A percentile compares a stretch with the other conserved stretches of the same genome.
phyloP scores from a whole-genome alignment of 805 yeast species.

The Yarrowia deformans region DNA sequence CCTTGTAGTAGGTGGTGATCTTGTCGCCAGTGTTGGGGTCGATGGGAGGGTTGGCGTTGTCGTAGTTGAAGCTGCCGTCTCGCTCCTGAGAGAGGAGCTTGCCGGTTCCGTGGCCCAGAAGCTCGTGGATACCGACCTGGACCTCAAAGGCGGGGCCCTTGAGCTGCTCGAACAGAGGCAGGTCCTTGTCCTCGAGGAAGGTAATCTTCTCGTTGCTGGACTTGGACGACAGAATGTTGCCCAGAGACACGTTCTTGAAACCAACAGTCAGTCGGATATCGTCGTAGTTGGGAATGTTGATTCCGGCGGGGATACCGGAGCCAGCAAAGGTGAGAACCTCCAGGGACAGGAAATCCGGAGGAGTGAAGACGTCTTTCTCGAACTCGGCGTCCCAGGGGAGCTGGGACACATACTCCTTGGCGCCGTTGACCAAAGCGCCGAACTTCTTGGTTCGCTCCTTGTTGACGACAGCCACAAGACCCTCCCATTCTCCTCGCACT shows the following conservation, averaged over 20 bases:
- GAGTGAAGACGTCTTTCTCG: conserved; percentile 85
- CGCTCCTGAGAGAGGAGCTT: conserved; percentile 69
- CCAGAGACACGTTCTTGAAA: conserved; percentile 87
- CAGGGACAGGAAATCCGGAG: conserved; percentile 90
- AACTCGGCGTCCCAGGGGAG: conserved; percentile 80
- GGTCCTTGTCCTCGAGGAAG: conserved; percentile 63
- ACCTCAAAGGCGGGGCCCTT: conserved; percentile 87
- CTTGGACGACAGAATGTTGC: conserved; percentile 80
- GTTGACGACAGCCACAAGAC: conserved; percentile 88
- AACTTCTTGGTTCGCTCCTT: conserved; percentile 85
- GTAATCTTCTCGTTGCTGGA: conserved; percentile 72
- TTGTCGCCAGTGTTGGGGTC: conserved; percentile 66
- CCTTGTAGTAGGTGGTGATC: conserved; percentile 70
- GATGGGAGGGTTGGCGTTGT: conserved; percentile 65
- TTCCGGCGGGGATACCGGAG: conserved; percentile 91
- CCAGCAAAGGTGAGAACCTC: conserved; percentile 91
- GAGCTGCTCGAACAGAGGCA: conserved; percentile 69
- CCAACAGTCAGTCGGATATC: conserved; percentile 85
- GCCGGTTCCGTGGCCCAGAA: conserved; percentile 92
- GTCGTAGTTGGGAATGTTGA: conserved; percentile 91
- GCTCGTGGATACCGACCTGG: conserved; percentile 92
- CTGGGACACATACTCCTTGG: conserved; percentile 65
- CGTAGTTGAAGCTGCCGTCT: conserved; percentile 75
- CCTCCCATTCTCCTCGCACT: conserved; percentile 93
- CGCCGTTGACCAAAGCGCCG: conserved; percentile 69